Evolutionary conservation across 495 filamentous ascomycete species (phyloP).

Genomic region (Saxophila tyrrhenica): DNA sequence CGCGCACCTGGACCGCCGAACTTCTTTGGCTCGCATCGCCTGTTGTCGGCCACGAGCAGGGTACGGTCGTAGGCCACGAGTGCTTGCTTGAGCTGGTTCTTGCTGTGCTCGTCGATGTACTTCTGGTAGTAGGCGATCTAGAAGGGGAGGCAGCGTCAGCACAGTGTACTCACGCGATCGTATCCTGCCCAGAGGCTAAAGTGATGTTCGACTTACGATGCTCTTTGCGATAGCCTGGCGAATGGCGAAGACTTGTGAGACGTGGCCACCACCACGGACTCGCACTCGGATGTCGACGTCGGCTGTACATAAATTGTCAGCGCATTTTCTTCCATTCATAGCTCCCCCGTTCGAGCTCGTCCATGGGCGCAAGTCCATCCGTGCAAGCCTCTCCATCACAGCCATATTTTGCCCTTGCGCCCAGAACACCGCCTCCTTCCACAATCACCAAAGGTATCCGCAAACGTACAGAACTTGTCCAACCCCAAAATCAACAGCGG

Average conservation of each 20-base stretch:
- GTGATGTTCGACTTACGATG: conserved; percentile 40
- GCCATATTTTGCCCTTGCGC: too few relatives aligned
- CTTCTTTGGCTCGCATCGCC: conserved; percentile 50
- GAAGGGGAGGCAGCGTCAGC: conserved; percentile 2
- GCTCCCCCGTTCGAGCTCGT: background rate
- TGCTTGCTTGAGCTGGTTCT: conserved; percentile 96
- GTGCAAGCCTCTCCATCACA: background rate
- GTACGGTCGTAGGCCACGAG: conserved; percentile 92
- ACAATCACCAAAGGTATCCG: background rate
- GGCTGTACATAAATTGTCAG: conserved; percentile 29
- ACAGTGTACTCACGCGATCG: background rate
- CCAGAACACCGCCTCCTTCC: background rate
- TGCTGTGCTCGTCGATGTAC: conserved; percentile 98
- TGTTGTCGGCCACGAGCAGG: conserved; percentile 93
- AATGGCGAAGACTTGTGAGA: conserved; percentile 96
- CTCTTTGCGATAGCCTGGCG: conserved; percentile 98
- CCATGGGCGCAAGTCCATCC: background rate
- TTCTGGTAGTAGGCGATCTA: conserved; percentile 97
- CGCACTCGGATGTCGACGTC: conserved; percentile 95
- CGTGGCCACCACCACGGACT: conserved; percentile 94
- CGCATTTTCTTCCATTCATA: background rate
- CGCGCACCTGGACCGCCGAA: conserved; percentile 80
- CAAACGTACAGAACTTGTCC: conserved; percentile 68
- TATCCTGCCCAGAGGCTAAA: background rate
- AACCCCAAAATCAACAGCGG: conserved; percentile 89